These are phyloP conservation scores for Schizosaccharomyces octosporus DNA, from an alignment of 805 yeast genomes.

Conservation along the genomic window DNA sequence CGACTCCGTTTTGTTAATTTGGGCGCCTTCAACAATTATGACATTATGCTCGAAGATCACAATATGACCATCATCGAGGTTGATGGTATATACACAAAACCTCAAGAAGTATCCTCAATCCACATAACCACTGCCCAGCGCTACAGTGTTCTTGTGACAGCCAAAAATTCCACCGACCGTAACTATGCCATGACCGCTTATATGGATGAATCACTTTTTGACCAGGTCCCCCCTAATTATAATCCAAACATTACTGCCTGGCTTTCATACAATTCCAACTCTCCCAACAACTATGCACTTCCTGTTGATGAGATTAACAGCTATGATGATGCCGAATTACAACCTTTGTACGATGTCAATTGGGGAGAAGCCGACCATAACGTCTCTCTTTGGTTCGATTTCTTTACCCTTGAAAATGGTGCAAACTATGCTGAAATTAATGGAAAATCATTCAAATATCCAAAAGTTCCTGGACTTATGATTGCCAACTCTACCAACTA, in stretches of 20 bases:
- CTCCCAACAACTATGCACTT: constrained; percentile 18
- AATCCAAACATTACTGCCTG: constrained; percentile 50
- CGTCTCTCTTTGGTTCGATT: constrained; percentile 45
- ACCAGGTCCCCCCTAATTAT: constrained; percentile 39
- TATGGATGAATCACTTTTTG: constrained; percentile 67
- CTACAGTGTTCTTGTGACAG: constrained; percentile 51
- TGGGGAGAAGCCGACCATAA: constrained; percentile 42
- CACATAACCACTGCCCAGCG: constrained; percentile 65
- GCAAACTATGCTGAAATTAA: constrained; percentile 91
- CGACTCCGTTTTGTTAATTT: constrained; percentile 54
- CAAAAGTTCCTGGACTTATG: constrained; percentile 66
- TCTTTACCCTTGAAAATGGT: constrained; percentile 74
- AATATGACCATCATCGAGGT: constrained; percentile 66
- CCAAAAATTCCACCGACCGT: constrained; percentile 33
- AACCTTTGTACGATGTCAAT: constrained; percentile 34
- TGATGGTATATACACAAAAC: constrained; percentile 61
- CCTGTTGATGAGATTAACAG: constrained; percentile 19
- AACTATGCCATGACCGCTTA: constrained; percentile 68
- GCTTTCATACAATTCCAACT: constrained; percentile 30
- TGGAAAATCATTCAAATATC: constrained; percentile 49
- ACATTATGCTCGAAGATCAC: constrained; percentile 72
- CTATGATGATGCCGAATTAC: constrained; percentile 57
- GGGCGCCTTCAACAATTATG: constrained; percentile 84
- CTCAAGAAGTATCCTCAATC: constrained; percentile 23
- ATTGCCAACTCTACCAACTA: constrained; percentile 47